phyloP scores from a whole-genome alignment of 2,329 filamentous ascomycete species.

The Hypoxylon rubiginosum region DNA sequence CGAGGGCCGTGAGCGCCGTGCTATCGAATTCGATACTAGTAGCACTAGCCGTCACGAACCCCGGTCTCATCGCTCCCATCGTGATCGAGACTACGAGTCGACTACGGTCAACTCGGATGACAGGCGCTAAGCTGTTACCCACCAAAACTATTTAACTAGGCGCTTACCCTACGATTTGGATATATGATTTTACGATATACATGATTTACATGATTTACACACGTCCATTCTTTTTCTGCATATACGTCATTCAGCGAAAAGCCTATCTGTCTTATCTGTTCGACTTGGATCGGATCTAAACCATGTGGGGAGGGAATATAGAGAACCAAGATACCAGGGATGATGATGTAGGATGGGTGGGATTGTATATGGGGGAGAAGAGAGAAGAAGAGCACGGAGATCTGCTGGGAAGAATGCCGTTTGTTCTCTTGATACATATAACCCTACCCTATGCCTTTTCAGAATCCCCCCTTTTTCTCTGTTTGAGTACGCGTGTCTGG shows the following conservation, averaged over 20 bases:
- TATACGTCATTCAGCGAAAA: conserved; percentile 6
- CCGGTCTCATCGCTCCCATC: conserved; percentile 39
- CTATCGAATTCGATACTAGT: conserved; percentile 46
- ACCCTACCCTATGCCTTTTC: background rate
- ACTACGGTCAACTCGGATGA: conserved; percentile 32
- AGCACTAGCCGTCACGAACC: conserved; percentile 39
- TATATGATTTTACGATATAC: conserved; percentile 11
- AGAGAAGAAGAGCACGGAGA: conserved; percentile 1
- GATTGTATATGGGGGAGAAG: conserved; percentile 10
- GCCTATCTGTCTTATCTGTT: conserved; percentile 6
- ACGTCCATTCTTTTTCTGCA: background rate
- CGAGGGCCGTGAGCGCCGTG: conserved; percentile 42
- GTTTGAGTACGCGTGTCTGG: background rate
- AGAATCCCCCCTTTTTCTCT: background rate
- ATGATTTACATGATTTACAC: conserved; percentile 21
- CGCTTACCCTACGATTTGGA: background rate
- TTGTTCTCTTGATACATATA: conserved; percentile 12
- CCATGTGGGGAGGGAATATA: background rate
- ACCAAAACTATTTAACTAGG: background rate
- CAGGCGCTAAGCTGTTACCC: conserved; percentile 34
- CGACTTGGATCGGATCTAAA: background rate
- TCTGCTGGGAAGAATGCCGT: conserved; percentile 12
- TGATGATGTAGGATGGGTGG: conserved; percentile 8
- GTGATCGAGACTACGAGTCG: conserved; percentile 45
- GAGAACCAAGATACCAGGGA: background rate